Evolutionary conservation across 1,284 basidiomycete genomes (phyloP).

Genomic region (Moesziomyces globuligerus): DNA sequence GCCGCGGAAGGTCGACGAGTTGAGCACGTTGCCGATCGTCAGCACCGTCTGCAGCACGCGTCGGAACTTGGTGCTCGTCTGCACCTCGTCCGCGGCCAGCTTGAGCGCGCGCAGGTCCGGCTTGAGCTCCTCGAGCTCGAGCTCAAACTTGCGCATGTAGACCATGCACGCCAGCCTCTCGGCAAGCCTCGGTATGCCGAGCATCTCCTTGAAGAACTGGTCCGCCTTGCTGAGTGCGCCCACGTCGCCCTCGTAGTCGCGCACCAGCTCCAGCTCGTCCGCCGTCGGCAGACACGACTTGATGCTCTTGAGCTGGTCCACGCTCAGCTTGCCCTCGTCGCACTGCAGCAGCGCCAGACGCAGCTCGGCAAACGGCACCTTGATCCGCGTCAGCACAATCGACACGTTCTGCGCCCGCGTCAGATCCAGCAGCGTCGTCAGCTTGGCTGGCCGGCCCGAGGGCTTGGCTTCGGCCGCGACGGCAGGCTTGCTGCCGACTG

Average conservation of each 20-base stretch:
- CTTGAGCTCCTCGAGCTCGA: constrained; percentile 83
- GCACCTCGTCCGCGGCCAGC: constrained; percentile 79
- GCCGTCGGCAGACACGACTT: constrained; percentile 52
- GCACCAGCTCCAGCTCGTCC: constrained; percentile 57
- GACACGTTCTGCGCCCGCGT: constrained; percentile 50
- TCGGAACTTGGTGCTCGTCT: constrained; percentile 76
- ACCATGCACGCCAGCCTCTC: constrained; percentile 83
- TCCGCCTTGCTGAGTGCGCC: constrained; percentile 74
- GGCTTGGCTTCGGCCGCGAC: constrained; percentile 31
- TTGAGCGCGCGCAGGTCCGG: constrained; percentile 83
- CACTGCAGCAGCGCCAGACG: constrained; percentile 49
- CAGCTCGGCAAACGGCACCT: constrained; percentile 54
- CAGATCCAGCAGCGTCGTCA: constrained; percentile 52
- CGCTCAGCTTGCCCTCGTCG: constrained; percentile 44
- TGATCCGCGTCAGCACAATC: constrained; percentile 58
- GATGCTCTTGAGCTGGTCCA: constrained; percentile 56
- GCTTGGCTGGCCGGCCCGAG: constrained; percentile 28
- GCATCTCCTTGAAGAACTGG: constrained; percentile 84
- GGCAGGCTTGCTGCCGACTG: constrained; percentile 71
- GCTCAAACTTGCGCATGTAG: constrained; percentile 80
- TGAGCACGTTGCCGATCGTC: constrained; percentile 82
- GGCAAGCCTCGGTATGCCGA: constrained; percentile 78
- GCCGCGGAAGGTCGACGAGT: constrained; percentile 83
- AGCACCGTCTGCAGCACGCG: constrained; percentile 75
- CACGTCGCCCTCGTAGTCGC: constrained; percentile 56